Evolutionary conservation across 1,284 basidiomycete species (phyloP).

Genomic region (Leccinum variabile): DNA sequence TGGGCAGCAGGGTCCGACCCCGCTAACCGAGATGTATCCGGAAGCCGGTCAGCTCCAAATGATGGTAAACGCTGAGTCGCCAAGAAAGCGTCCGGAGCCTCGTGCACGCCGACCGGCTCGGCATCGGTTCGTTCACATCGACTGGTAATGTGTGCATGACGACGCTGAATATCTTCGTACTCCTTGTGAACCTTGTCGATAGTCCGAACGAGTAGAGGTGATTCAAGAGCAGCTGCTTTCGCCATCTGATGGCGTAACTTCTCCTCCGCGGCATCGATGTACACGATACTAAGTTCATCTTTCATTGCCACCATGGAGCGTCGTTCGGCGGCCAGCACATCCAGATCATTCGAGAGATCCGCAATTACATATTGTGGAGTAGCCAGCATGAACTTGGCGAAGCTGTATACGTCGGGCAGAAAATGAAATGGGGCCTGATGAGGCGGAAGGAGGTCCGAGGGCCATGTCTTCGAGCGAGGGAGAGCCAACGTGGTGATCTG

Average conservation of each 20-base stretch:
- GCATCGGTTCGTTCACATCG: constrained; percentile 40
- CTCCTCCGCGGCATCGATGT: constrained; percentile 77
- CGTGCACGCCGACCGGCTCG: constrained; percentile 20
- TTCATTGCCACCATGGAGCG: constrained; percentile 60
- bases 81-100: constrained; percentile 57
- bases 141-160: constrained; percentile 39
- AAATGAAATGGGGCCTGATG: constrained; percentile 95
- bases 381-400: constrained; percentile 95
- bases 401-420: constrained; percentile 87
- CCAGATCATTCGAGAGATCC: constrained; percentile 75
- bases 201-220: constrained; percentile 51
- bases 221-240: constrained; percentile 75
- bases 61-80: constrained; percentile 34
- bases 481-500: constrained; percentile 95
- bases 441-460: constrained; percentile 86
- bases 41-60: constrained; percentile 4
- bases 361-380: constrained; percentile 80
- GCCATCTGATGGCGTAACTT: constrained; percentile 78
- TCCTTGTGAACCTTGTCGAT: constrained; percentile 64
- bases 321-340: constrained; percentile 70
- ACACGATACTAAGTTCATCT: constrained; percentile 77
- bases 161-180: constrained; percentile 54
- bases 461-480: constrained; percentile 91
- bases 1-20: constrained; percentile 21
- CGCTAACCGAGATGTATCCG: constrained; percentile 23